phyloP scores from a whole-genome alignment of 2,329 filamentous ascomycete genomes.

The Dothideomycetes sp. region DNA sequence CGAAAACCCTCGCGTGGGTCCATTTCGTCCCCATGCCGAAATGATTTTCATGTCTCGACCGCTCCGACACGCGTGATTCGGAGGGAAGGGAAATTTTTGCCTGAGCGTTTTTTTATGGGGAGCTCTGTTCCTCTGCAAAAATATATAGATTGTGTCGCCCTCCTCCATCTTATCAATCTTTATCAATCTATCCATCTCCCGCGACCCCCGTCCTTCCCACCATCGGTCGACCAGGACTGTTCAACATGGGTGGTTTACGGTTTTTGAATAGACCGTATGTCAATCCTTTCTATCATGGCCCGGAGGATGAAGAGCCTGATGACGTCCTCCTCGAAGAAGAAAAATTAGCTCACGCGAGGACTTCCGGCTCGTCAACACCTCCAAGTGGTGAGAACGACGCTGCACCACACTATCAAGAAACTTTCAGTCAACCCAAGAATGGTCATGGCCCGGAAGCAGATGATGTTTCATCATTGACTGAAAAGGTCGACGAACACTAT shows the following conservation, averaged over 20 bases:
- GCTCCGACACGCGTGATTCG: too few species aligned
- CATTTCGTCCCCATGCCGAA: too few species aligned
- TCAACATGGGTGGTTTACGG: slow-evolving; percentile 10
- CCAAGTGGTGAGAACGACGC: slow-evolving; percentile 17
- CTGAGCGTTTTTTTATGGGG: too few species aligned
- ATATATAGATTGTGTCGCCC: too few species aligned
- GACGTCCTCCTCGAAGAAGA: slow-evolving; percentile 7
- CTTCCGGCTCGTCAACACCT: slow-evolving; percentile 7
- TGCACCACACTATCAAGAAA: slow-evolving; percentile 23
- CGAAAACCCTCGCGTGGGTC: too few species aligned
- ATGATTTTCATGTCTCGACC: too few species aligned
- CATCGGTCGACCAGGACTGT: background rate
- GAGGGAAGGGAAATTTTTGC: too few species aligned
- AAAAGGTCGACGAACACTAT: slow-evolving; percentile 16
- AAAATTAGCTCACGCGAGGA: too few species aligned
- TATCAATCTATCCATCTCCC: background rate
- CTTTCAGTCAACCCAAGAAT: slow-evolving; percentile 24
- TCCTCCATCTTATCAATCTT: background rate
- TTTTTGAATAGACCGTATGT: slow-evolving; percentile 7
- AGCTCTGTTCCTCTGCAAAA: too few species aligned
- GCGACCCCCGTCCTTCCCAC: background rate
- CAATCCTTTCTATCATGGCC: slow-evolving; percentile 5
- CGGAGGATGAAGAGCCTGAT: slow-evolving; percentile 10
- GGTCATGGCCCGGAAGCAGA: slow-evolving; percentile 22
- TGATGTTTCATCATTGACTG: slow-evolving; percentile 15